Percentiles rank a stretch among this genome's conserved stretches.
Evolutionary conservation across 2,329 filamentous ascomycete genomes (phyloP).

Genomic region (Cladophialophora yegresii): DNA sequence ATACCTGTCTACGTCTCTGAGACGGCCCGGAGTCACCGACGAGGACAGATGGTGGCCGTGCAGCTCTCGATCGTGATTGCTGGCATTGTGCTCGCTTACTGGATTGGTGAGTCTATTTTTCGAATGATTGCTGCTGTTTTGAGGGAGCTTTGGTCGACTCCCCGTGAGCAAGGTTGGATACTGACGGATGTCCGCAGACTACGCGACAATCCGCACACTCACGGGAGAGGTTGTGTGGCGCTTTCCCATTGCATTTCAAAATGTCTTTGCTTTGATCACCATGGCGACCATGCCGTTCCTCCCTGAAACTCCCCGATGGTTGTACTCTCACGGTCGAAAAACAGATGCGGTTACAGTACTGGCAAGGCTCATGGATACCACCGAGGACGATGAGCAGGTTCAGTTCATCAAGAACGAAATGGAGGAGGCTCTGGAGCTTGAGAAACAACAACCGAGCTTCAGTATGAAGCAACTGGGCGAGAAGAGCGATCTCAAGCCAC

Average conservation of each 20-base stretch:
- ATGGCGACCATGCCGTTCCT: conserved; percentile 46
- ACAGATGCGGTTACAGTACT: conserved; percentile 44
- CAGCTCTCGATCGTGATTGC: conserved; percentile 23
- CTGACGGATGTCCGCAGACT: neutral
- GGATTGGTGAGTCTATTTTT: neutral
- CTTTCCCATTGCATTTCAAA: conserved; percentile 28
- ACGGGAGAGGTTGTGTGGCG: conserved; percentile 23
- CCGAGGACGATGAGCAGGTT: conserved; percentile 50
- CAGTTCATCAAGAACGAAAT: conserved; percentile 42
- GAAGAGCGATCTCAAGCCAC: conserved; percentile 10
- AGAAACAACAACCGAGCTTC: conserved; percentile 56
- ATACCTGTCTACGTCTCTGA: conserved; percentile 27
- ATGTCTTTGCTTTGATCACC: conserved; percentile 48
- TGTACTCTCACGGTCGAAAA: conserved; percentile 47
- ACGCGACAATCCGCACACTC: conserved; percentile 11
- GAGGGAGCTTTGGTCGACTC: neutral
- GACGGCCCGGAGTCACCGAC: conserved; percentile 16
- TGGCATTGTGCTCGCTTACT: conserved; percentile 23
- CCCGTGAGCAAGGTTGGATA: neutral
- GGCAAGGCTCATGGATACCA: conserved; percentile 40
- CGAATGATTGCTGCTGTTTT: neutral
- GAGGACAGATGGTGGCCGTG: conserved; percentile 23
- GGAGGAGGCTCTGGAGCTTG: conserved; percentile 59
- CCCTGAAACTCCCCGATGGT: conserved; percentile 49
- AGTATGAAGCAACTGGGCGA: conserved; percentile 47